Evolutionary conservation across 495 filamentous ascomycete species (phyloP).

Genomic region (Neurospora sp.): DNA sequence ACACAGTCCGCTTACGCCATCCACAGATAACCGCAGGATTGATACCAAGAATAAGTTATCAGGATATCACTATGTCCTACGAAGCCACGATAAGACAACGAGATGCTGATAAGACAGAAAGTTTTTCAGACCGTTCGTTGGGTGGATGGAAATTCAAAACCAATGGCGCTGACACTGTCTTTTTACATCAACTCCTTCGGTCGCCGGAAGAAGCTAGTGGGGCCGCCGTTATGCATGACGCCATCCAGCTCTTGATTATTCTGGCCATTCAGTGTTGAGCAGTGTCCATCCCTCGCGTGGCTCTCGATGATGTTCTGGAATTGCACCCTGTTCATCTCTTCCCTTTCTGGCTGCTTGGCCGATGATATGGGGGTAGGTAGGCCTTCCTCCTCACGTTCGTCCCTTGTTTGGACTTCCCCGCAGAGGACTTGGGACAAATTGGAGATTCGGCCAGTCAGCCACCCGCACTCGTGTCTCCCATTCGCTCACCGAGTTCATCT

Average conservation of each 20-base stretch:
- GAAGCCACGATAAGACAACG: background rate
- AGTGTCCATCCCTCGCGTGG: background rate
- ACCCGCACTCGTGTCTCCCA: background rate
- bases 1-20: too few relatives aligned
- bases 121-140: background rate
- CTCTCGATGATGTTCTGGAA: background rate
- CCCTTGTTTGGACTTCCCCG: background rate
- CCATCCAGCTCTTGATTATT: background rate
- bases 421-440: background rate
- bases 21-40: background rate
- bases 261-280: background rate
- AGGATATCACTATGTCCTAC: background rate
- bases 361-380: background rate
- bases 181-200: background rate
- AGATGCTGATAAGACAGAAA: background rate
- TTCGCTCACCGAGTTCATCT: background rate
- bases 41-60: background rate
- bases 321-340: background rate
- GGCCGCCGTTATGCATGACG: background rate
- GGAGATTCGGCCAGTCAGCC: background rate
- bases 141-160: background rate
- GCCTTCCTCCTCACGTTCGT: background rate
- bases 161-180: background rate
- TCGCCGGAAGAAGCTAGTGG: background rate
- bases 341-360: background rate